phyloP scores from a whole-genome alignment of 768 basidiomycete genomes.

The Dacryopinax spathularia region DNA sequence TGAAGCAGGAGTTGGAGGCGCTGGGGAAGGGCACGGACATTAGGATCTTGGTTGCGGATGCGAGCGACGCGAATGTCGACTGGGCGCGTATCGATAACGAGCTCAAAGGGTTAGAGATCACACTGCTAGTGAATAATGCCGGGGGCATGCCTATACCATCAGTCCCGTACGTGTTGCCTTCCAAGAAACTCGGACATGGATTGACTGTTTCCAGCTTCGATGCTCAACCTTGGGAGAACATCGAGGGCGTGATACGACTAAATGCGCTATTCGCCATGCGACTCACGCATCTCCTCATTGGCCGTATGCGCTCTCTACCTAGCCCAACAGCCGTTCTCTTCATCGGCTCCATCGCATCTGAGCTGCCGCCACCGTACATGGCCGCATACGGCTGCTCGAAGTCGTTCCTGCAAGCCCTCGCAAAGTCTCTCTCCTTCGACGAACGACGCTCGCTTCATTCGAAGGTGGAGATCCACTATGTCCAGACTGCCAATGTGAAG shows the following conservation, averaged over 20 bases:
- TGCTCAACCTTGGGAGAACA: not conserved
- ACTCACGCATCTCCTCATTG: not conserved
- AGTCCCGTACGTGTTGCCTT: not conserved
- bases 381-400: not conserved
- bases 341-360: not conserved
- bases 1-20: conserved; percentile 1
- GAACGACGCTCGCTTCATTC: not conserved
- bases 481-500: not conserved
- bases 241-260: not conserved
- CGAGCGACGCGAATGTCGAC: not conserved
- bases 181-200: not conserved
- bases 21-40: not conserved
- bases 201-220: not conserved
- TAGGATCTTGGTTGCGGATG: not conserved
- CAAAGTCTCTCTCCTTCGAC: not conserved
- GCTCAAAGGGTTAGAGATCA: not conserved
- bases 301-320: not conserved
- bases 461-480: not conserved
- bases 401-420: not conserved
- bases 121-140: not conserved
- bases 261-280: not conserved
- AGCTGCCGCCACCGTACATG: not conserved
- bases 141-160: not conserved
- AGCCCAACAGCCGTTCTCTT: not conserved
- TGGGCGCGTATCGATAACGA: not conserved